A percentile compares a stretch with the other conserved stretches of the same genome.
phyloP scores from a whole-genome alignment of 108 stramenopile species.

The Pseudonitzschia multiseries region DNA sequence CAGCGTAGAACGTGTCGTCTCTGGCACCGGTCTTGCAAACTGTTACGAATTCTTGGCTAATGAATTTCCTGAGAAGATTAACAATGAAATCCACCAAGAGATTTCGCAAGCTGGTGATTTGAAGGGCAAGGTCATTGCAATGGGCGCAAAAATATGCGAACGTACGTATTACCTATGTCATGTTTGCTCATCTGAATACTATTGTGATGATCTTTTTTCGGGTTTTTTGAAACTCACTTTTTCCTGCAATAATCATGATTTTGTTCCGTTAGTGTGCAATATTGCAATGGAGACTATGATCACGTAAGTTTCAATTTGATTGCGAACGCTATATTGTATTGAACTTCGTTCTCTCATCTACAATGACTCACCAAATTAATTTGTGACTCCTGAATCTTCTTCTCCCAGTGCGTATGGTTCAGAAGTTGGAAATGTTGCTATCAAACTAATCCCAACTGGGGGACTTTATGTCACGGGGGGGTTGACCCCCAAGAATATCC shows the following conservation, averaged over 20 bases:
- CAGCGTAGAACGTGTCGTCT: conserved; percentile 94
- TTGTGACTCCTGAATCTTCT: neutral
- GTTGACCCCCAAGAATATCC: conserved; percentile 94
- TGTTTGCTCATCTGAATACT: neutral
- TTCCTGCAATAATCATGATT: neutral
- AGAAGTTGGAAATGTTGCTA: conserved; percentile 85
- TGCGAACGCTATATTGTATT: neutral
- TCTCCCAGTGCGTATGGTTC: conserved; percentile 79
- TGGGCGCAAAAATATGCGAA: conserved; percentile 39
- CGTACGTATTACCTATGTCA: neutral
- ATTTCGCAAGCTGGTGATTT: conserved; percentile 67
- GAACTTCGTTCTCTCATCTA: neutral
- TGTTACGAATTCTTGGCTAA: conserved; percentile 93
- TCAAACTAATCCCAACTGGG: conserved; percentile 93
- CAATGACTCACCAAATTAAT: neutral
- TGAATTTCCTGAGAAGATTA: conserved; percentile 74
- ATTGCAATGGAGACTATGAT: conserved; percentile 15
- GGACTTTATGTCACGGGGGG: conserved; percentile 96
- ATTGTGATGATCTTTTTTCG: too few relatives aligned
- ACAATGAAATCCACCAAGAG: conserved; percentile 61
- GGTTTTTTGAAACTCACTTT: neutral
- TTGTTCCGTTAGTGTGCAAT: neutral
- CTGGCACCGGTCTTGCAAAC: conserved; percentile 92
- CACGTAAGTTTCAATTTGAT: conserved; percentile 13
- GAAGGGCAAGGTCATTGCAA: conserved; percentile 71